Percentiles rank a stretch among this genome's conserved stretches.
Evolutionary conservation across 139 green algal genomes (phyloP).

Genomic region (Mychonastes homosphaera): DNA sequence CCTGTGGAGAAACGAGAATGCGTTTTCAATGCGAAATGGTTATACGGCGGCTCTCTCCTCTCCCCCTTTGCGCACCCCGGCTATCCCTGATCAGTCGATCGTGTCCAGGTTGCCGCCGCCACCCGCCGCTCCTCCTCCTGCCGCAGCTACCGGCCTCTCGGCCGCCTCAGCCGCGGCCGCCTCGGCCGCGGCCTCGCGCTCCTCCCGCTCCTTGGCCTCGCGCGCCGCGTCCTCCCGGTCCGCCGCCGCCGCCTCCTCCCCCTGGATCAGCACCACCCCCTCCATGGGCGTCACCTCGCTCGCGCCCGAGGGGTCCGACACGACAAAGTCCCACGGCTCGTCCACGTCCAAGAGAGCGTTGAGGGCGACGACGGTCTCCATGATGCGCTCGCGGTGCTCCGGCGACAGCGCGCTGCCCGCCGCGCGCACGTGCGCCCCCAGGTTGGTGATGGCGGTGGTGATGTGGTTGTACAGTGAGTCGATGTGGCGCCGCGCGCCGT

Average conservation of each 20-base stretch:
- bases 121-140: no score
- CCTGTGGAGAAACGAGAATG: no score
- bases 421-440: slow-evolving; percentile 23
- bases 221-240: background rate
- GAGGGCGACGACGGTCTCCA: slow-evolving; percentile 32
- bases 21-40: no score
- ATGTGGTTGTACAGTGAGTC: slow-evolving; percentile 66
- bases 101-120: no score
- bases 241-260: background rate
- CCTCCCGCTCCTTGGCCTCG: background rate
- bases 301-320: slow-evolving; percentile 38
- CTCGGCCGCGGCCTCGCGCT: background rate
- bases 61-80: no score
- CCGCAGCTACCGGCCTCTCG: background rate
- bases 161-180: background rate
- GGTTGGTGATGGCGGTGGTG: slow-evolving; percentile 38
- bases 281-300: slow-evolving; percentile 28
- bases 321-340: slow-evolving; percentile 35
- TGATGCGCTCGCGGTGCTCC: slow-evolving; percentile 32
- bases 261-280: slow-evolving; percentile 24
- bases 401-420: slow-evolving; percentile 12
- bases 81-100: no score
- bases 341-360: slow-evolving; percentile 42
- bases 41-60: no score
- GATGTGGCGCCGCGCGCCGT: slow-evolving; percentile 42